phyloP scores from a whole-genome alignment of 805 yeast genomes.

The Starmerella scarabaei region DNA sequence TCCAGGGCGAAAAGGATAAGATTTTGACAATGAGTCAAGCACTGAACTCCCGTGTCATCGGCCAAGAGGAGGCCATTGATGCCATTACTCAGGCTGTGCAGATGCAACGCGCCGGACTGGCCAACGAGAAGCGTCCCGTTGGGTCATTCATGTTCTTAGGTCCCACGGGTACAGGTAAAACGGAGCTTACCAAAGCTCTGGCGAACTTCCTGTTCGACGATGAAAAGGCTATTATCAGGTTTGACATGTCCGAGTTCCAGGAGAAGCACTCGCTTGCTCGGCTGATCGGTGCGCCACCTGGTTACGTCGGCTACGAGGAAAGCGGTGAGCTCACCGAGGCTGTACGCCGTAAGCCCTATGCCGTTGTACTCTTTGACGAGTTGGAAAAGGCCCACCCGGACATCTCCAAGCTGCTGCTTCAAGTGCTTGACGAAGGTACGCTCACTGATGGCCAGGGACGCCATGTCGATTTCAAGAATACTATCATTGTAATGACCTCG shows the following conservation, averaged over 20 bases:
- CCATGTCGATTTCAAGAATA: slow-evolving; percentile 84
- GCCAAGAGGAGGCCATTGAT: slow-evolving; percentile 88
- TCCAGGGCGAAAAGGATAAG: slow-evolving; percentile 92
- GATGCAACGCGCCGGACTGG: slow-evolving; percentile 90
- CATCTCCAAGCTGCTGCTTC: slow-evolving; percentile 77
- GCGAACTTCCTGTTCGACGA: slow-evolving; percentile 89
- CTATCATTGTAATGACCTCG: slow-evolving; percentile 92
- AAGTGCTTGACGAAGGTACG: slow-evolving; percentile 90
- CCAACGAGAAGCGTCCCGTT: slow-evolving; percentile 87
- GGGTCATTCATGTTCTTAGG: slow-evolving; percentile 95
- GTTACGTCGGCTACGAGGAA: slow-evolving; percentile 91
- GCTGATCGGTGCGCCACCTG: slow-evolving; percentile 95
- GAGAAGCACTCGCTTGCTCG: slow-evolving; percentile 86
- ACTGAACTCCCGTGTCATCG: slow-evolving; percentile 66
- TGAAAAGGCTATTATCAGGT: slow-evolving; percentile 71
- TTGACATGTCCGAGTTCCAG: slow-evolving; percentile 97
- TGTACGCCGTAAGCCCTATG: slow-evolving; percentile 85
- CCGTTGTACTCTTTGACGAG: slow-evolving; percentile 88
- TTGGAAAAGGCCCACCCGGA: slow-evolving; percentile 96
- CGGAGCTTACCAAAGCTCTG: slow-evolving; percentile 83
- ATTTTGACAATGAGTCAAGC: slow-evolving; percentile 75
- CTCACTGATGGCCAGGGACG: slow-evolving; percentile 93
- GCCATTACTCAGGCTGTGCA: slow-evolving; percentile 90
- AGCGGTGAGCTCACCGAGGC: slow-evolving; percentile 93
- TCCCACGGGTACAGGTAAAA: slow-evolving; percentile 98